Conservation (phyloP, 805 yeast genomes). For the Wickerhamiella vanderwaltii region DNA sequence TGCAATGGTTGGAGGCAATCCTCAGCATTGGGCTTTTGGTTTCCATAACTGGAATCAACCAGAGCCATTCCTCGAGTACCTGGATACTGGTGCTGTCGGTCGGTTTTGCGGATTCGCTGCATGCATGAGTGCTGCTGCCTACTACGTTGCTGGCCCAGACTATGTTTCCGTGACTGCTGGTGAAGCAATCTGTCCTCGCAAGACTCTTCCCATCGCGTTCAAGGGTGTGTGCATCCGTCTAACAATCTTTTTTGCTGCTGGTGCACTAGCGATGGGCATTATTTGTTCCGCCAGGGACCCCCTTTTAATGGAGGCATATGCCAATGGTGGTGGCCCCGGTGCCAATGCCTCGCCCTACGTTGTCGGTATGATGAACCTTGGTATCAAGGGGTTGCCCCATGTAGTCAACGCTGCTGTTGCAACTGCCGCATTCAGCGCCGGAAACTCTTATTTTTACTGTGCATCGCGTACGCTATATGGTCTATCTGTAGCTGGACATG, state of each 20-base stretch:
- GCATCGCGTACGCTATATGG: constrained; percentile 60
- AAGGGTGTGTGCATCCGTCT: constrained; percentile 61
- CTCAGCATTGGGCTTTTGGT: constrained; percentile 49
- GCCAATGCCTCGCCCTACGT: constrained; percentile 49
- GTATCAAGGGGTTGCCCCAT: constrained; percentile 34
- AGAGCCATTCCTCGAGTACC: constrained; percentile 46
- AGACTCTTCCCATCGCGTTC: constrained; percentile 65
- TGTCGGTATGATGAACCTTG: constrained; percentile 56
- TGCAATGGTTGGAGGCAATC: constrained; percentile 84
- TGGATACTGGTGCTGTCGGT: constrained; percentile 40
- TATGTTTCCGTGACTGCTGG: constrained; percentile 77
- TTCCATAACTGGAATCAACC: constrained; percentile 47
- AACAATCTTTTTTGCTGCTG: constrained; percentile 54
- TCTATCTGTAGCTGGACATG: constrained; percentile 56
- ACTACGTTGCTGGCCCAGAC: constrained; percentile 80
- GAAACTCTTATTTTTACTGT: constrained; percentile 67
- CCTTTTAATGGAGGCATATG: constrained; percentile 42
- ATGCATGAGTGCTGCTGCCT: constrained; percentile 58
- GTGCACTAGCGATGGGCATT: constrained; percentile 68
- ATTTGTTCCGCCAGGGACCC: constrained; percentile 63
- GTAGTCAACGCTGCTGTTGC: constrained; percentile 68
- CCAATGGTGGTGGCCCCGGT: constrained; percentile 39
- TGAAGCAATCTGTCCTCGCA: constrained; percentile 61
- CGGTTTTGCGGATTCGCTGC: constrained; percentile 61
- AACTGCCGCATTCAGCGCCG: constrained; percentile 70